These are phyloP conservation scores for Tylopilus sp. DNA, from an alignment of 1,284 basidiomycete species.

Conservation along the genomic window DNA sequence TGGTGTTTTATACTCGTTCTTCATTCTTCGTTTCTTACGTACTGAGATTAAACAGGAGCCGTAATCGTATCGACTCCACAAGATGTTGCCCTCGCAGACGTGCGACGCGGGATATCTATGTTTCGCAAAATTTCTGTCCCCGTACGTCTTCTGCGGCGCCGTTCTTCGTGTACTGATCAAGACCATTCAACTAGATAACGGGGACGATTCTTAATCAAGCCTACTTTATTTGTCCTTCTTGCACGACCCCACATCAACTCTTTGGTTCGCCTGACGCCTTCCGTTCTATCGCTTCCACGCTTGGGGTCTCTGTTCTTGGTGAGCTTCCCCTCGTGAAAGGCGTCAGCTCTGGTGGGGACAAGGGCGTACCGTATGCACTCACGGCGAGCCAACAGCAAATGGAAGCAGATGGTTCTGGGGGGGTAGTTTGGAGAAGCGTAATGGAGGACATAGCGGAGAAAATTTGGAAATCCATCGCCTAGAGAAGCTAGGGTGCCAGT, in stretches of 20 bases:
- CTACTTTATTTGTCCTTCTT: conserved; percentile 82
- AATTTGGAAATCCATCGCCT: conserved; percentile 38
- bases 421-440: conserved; percentile 43
- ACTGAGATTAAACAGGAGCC: conserved; percentile 46
- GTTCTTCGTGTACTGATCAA: not conserved
- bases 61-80: conserved; percentile 96
- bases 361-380: conserved; percentile 61
- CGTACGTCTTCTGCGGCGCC: conserved; percentile 42
- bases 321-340: conserved; percentile 79
- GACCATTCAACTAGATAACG: conserved; percentile 58
- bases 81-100: conserved; percentile 90
- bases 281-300: conserved; percentile 55
- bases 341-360: conserved; percentile 76
- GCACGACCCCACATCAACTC: conserved; percentile 67
- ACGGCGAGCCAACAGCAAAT: conserved; percentile 21
- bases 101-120: conserved; percentile 92
- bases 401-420: conserved; percentile 35
- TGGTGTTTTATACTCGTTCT: conserved; percentile 43
- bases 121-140: conserved; percentile 88
- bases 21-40: not conserved
- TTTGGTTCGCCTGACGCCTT: conserved; percentile 77
- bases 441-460: conserved; percentile 45
- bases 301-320: conserved; percentile 72
- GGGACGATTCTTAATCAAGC: conserved; percentile 92
- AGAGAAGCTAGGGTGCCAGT: not conserved